A percentile compares a stretch with the other conserved stretches of the same genome.
Evolutionary conservation across 1,284 basidiomycete genomes (phyloP).

Genomic region (Fereydounia khargensis): DNA sequence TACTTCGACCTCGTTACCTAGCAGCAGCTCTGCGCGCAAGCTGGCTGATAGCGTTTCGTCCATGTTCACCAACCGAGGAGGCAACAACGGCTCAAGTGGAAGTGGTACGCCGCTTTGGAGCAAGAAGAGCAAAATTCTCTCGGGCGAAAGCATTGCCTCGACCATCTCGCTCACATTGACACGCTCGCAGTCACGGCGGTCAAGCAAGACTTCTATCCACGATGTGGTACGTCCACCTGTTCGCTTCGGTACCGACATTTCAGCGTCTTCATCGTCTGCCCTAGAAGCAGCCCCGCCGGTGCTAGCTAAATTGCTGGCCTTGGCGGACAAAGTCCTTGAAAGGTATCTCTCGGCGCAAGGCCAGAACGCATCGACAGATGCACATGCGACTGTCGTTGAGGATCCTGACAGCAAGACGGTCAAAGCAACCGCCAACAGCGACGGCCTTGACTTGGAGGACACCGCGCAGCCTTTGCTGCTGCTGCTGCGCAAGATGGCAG

Average conservation of each 20-base stretch:
- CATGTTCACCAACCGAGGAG: too few species aligned
- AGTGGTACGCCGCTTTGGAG: too few species aligned
- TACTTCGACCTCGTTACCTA: not conserved
- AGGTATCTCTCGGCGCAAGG: constrained; percentile 12
- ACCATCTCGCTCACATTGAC: too few species aligned
- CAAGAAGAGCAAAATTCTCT: too few species aligned
- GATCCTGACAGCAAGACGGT: constrained; percentile 26
- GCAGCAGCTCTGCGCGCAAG: not conserved
- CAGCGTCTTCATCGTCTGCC: constrained; percentile 8
- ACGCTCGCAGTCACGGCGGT: constrained; percentile 7
- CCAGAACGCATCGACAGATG: not conserved
- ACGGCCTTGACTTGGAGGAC: constrained; percentile 41
- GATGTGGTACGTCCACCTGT: not conserved
- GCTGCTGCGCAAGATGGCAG: constrained; percentile 32
- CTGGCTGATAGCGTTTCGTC: not conserved
- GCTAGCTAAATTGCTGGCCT: constrained; percentile 11
- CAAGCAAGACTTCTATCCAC: constrained; percentile 3
- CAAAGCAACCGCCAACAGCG: constrained; percentile 9
- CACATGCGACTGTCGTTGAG: not conserved
- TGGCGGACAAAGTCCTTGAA: constrained; percentile 20
- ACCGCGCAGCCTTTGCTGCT: constrained; percentile 33
- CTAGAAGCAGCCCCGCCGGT: constrained; percentile 10
- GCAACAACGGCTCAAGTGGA: too few species aligned
- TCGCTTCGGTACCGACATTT: constrained; percentile 8
- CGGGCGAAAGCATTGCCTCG: too few species aligned